Evolutionary conservation across 2,329 filamentous ascomycete genomes (phyloP), one percentile per base, ranked within the genome.

Genomic region (Plenodomus biglobosus): DNA sequence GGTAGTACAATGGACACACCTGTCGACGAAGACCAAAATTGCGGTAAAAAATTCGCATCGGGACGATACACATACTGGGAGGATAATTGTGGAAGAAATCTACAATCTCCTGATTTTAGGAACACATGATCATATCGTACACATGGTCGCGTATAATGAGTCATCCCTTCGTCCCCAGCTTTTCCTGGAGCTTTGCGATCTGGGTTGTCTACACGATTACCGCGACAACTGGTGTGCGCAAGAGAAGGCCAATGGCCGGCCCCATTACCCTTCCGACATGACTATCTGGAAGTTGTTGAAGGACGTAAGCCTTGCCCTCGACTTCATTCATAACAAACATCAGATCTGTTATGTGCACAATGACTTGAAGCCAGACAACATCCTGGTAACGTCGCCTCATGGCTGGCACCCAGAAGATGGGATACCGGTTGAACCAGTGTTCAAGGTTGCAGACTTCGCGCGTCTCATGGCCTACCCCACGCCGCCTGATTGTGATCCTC

Each of bases 351-450:
- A 96, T 46, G 75, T 96, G 32, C 94, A 97, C 66, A 91, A 91
- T 24, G 94, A 97, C 66, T 77, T 97, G 60, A 97, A 97, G 74
- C 85, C 88, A 1, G 91, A 95, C 69, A 97, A 97, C 68, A 94
- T 94, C 61, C 83, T 97, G 2, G 83, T 96, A 1, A 32, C 30
- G 2, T n/a, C 40, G 1, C 53, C 55, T 5, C 21, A 27, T 0
- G 27, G 36, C n/a, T 52, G 36, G 30, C 17, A 44, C 2, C 16
- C 16, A 1, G 27, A 37, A 3, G 22, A 52, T n/a, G 35, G 19
- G 0, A 3, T 62, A 1, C 57, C 60, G 1, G 39, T 45, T 3
- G 38, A 59, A n/a, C 62, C 64, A 1, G 48, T 49, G 7, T 67
- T 67, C 50, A 61, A 62, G 41, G 44, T 68, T 10, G 44, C 59